These are phyloP conservation scores for Daldinia sp. DNA, from an alignment of 2,329 filamentous ascomycete species.

Conservation along the genomic window DNA sequence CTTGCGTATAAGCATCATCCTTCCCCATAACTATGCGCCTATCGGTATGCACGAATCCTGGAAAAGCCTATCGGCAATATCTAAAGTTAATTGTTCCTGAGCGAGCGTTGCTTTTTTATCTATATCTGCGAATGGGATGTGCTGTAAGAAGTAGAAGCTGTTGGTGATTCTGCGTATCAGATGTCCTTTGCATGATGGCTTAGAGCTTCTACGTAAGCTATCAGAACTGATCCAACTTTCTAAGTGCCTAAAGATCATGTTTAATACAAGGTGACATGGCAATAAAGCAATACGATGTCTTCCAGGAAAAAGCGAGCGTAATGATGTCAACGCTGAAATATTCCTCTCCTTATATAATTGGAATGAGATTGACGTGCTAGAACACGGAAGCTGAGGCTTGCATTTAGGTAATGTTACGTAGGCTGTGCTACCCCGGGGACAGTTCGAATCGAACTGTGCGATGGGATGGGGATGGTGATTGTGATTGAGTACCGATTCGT, in stretches of 20 bases:
- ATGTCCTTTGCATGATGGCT: not conserved
- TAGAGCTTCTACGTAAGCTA: not conserved
- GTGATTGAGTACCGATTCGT: slow-evolving; percentile 7
- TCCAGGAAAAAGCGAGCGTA: not conserved
- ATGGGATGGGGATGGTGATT: not conserved
- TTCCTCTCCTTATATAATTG: not conserved
- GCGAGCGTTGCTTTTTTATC: not conserved
- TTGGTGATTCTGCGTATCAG: not conserved
- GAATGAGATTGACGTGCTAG: not conserved
- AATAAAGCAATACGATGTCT: not conserved
- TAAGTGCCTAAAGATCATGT: not conserved
- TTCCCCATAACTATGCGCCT: slow-evolving; percentile 20
- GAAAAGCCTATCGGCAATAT: slow-evolving; percentile 31
- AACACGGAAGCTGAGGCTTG: not conserved
- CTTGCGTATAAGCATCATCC: slow-evolving; percentile 5
- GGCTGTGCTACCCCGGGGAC: not conserved
- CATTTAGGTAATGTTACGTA: not conserved
- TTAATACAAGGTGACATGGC: not conserved
- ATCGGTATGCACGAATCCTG: slow-evolving; percentile 25
- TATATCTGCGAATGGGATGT: not conserved
- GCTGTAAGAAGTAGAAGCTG: not conserved
- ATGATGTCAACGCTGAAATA: not conserved
- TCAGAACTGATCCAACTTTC: not conserved
- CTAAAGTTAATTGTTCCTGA: not conserved
- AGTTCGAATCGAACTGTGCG: not conserved